These are phyloP conservation scores for Komagataella phaffii DNA, from an alignment of 805 yeast genomes.

Conservation along the genomic window DNA sequence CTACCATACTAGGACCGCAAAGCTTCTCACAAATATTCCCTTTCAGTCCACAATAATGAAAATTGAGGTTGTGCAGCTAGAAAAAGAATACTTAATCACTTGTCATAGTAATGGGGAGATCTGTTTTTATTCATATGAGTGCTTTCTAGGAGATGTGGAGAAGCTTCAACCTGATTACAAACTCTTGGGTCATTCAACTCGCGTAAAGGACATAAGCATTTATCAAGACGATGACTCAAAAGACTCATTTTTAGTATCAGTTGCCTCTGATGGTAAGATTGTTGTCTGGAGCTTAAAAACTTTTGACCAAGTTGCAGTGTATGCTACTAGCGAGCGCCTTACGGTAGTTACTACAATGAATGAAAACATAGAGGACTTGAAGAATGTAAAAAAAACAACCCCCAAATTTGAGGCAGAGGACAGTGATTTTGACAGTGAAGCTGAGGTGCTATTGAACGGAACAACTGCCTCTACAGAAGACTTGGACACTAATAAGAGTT, in stretches of 20 bases:
- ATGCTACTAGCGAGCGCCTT: constrained; percentile 81
- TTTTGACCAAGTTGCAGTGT: constrained; percentile 78
- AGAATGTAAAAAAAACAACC: constrained; percentile 40
- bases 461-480: neutral
- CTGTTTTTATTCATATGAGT: constrained; percentile 33
- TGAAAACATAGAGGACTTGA: constrained; percentile 65
- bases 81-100: constrained; percentile 44
- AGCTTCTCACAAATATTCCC: constrained; percentile 37
- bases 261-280: constrained; percentile 87
- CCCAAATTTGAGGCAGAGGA: constrained; percentile 25
- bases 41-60: constrained; percentile 54
- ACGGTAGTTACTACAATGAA: constrained; percentile 72
- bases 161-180: constrained; percentile 19
- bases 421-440: constrained; percentile 52
- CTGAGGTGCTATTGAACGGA: constrained; percentile 16
- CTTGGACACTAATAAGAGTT: neutral
- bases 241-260: constrained; percentile 46
- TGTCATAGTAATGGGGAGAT: constrained; percentile 68
- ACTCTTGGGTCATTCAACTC: constrained; percentile 69
- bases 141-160: constrained; percentile 13
- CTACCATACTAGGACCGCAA: constrained; percentile 51
- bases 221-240: constrained; percentile 23
- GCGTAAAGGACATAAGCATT: constrained; percentile 70
- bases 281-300: constrained; percentile 73
- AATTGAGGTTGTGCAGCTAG: constrained; percentile 34